Percentiles rank a stretch among this genome's conserved stretches.
Evolutionary conservation across 768 basidiomycete species (phyloP).

Genomic region (Naganishia onofrii): DNA sequence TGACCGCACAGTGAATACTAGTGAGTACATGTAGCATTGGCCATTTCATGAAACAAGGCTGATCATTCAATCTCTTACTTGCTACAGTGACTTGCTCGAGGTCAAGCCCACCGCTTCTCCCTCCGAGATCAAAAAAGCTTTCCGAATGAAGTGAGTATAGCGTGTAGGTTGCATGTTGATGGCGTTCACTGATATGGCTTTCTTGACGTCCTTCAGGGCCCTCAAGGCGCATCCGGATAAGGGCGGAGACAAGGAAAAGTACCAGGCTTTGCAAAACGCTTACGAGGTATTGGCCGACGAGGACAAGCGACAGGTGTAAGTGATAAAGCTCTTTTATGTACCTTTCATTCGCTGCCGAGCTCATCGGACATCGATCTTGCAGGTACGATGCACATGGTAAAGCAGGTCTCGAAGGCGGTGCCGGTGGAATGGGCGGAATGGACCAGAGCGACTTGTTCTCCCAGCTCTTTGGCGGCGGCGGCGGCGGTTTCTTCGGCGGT

Average conservation of each 20-base stretch:
- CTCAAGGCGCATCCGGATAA: slow-evolving; percentile 95
- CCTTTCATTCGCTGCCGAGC: slow-evolving; percentile 12
- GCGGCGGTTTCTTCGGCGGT: slow-evolving; percentile 41
- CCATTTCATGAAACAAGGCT: background rate
- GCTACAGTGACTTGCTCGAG: slow-evolving; percentile 72
- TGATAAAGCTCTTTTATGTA: background rate
- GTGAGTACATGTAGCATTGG: slow-evolving; percentile 32
- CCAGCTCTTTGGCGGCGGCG: slow-evolving; percentile 45
- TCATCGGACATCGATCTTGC: background rate
- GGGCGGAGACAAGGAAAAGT: slow-evolving; percentile 72
- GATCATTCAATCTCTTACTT: background rate
- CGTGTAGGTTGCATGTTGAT: slow-evolving; percentile 35
- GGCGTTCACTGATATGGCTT: no score
- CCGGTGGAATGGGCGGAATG: slow-evolving; percentile 54
- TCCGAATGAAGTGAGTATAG: slow-evolving; percentile 47
- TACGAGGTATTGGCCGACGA: slow-evolving; percentile 28
- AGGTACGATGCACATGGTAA: slow-evolving; percentile 90
- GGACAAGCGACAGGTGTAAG: slow-evolving; percentile 69
- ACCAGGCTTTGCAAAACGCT: slow-evolving; percentile 87
- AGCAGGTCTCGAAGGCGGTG: slow-evolving; percentile 76
- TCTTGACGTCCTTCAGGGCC: slow-evolving; percentile 57
- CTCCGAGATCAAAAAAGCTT: slow-evolving; percentile 91
- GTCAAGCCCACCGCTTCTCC: slow-evolving; percentile 68
- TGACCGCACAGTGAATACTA: slow-evolving; percentile 45
- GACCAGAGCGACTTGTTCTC: slow-evolving; percentile 52